Conservation (phyloP, 2,329 filamentous ascomycete species). For the Drechslera avenae region DNA sequence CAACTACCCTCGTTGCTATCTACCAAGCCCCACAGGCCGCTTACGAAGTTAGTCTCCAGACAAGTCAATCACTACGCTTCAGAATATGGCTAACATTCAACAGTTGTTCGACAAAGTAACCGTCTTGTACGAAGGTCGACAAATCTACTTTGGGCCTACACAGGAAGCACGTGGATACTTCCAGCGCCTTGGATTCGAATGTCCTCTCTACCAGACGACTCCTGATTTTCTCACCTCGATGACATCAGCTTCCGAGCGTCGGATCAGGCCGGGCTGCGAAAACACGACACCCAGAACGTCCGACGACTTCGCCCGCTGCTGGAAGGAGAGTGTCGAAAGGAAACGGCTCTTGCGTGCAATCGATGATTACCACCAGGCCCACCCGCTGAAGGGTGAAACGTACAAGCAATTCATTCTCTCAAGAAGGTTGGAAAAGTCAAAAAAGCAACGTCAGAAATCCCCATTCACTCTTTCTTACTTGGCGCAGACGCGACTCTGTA, state of each 20-base stretch:
- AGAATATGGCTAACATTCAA: background rate
- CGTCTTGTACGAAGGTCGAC: slow-evolving; percentile 62
- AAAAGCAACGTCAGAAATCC: slow-evolving; percentile 59
- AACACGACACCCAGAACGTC: slow-evolving; percentile 48
- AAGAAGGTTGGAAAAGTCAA: slow-evolving; percentile 53
- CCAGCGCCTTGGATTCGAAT: slow-evolving; percentile 67
- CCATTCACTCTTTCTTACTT: slow-evolving; percentile 57
- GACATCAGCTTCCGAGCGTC: slow-evolving; percentile 52
- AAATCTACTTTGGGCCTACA: slow-evolving; percentile 70
- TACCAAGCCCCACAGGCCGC: slow-evolving; percentile 61
- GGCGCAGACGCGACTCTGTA: slow-evolving; percentile 8
- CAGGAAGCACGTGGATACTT: slow-evolving; percentile 70
- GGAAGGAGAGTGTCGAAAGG: slow-evolving; percentile 48
- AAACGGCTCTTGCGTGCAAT: slow-evolving; percentile 49
- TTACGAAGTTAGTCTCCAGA: slow-evolving; percentile 56
- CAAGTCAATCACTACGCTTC: background rate
- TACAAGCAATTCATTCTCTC: slow-evolving; percentile 39
- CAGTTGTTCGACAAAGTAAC: slow-evolving; percentile 26
- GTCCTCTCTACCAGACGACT: slow-evolving; percentile 60
- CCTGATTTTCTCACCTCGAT: slow-evolving; percentile 77
- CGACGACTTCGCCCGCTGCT: slow-evolving; percentile 57
- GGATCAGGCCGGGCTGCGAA: slow-evolving; percentile 46
- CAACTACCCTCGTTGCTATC: slow-evolving; percentile 42
- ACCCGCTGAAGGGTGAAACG: slow-evolving; percentile 48
- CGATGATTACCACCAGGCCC: slow-evolving; percentile 54